Evolutionary conservation across 2,329 filamentous ascomycete genomes (phyloP).

Genomic region (Aspergillus viridinutans): DNA sequence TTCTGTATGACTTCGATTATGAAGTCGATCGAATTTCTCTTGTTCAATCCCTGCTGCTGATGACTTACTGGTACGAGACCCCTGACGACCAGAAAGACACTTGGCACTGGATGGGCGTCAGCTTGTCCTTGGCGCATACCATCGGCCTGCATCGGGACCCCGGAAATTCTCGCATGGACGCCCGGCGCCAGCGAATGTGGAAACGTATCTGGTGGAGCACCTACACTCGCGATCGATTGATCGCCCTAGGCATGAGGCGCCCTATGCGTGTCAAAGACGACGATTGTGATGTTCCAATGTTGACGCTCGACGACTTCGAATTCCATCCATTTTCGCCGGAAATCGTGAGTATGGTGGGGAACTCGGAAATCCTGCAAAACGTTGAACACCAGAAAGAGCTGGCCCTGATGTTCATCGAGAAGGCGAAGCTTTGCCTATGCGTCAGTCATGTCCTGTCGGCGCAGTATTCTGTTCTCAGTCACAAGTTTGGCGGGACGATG

Average conservation of each 20-base stretch:
- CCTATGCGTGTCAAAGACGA: conserved; percentile 90
- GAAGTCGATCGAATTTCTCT: conserved; percentile 84
- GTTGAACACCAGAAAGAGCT: conserved; percentile 69
- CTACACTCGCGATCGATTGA: conserved; percentile 89
- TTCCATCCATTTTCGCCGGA: conserved; percentile 63
- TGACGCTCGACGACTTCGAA: conserved; percentile 80
- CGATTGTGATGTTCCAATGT: conserved; percentile 90
- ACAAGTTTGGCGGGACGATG: conserved; percentile 67
- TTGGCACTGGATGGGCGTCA: conserved; percentile 98
- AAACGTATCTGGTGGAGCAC: conserved; percentile 98
- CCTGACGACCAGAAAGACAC: conserved; percentile 97
- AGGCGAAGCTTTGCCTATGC: conserved; percentile 82
- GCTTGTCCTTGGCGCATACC: conserved; percentile 86
- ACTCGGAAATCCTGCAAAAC: conserved; percentile 69
- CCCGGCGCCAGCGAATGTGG: conserved; percentile 74
- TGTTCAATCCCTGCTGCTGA: conserved; percentile 80
- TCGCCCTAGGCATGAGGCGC: conserved; percentile 88
- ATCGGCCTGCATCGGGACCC: conserved; percentile 90
- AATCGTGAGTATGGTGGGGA: conserved; percentile 63
- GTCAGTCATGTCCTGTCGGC: conserved; percentile 85
- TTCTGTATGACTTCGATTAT: conserved; percentile 93
- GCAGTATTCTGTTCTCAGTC: conserved; percentile 87
- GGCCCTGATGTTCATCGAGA: conserved; percentile 85
- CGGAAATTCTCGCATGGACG: conserved; percentile 68
- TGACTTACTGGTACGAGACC: conserved; percentile 98